Evolutionary conservation across 345 rosid species (phyloP), one percentile per base, ranked within the genome.

Genomic region (Pugionium cornutum): DNA sequence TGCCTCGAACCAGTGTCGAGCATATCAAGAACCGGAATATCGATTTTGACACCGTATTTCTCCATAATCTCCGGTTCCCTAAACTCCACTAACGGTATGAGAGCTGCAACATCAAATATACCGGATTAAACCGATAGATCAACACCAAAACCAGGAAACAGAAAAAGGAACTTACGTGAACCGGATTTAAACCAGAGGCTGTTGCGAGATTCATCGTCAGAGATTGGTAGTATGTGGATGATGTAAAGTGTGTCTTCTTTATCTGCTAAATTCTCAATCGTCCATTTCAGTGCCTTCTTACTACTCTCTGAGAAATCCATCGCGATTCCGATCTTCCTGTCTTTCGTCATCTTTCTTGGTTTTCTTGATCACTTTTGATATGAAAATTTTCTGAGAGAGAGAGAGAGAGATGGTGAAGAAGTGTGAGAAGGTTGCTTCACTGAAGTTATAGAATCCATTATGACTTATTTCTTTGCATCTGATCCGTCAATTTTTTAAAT

Each of bases 271-370:
- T 90, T 94, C 5, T 88, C 73, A 2, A 91, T 58, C 2, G 97
- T 89, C 99, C 99, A 94, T 62, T 76, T 58, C 4, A 94, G 81
- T 70, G 99, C 99, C 55, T 74, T 73, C 79, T 88, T 94, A 91
- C 99, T 94, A 84, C 95, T 87, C 39, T 50, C 70, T 0, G 99
- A 94, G 86, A 88, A 94, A 63, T 94, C 99, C 97, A 94, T 73
- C 5, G 96, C 97, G 70, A 91, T 81, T 1, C 97, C 97, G 6
- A 88, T 76, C 31, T 47, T 87, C 74, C 86, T 84, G 33, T 85
- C 96, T 9, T 81, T 81, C 2, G 77, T 36, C 89, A 91, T 85
- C 76, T 76, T 86, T 54, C 58, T 58, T 52, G 62, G 4, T 44
- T 40, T 58, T 32, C 45, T 30, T 45, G 10, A 34, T 39, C 46